These are phyloP conservation scores for Cutaneotrichosporon sp. DNA, from an alignment of 1,284 basidiomycete species.

Conservation along the genomic window DNA sequence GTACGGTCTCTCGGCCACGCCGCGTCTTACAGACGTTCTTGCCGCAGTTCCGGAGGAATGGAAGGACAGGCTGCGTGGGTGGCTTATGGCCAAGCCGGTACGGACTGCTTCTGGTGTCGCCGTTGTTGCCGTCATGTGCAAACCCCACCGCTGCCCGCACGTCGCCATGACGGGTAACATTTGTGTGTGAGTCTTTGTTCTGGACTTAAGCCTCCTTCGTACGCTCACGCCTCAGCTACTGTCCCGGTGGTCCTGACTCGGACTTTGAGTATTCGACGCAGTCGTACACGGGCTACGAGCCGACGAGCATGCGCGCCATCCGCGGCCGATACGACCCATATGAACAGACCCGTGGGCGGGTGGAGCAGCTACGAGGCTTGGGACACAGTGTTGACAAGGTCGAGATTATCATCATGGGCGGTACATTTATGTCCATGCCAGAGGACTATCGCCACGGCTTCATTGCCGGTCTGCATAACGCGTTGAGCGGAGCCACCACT, in stretches of 20 bases:
- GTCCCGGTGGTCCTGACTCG: constrained; percentile 97
- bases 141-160: constrained; percentile 98
- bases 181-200: constrained; percentile 67
- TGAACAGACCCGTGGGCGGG: constrained; percentile 89
- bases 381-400: constrained; percentile 99
- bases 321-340: constrained; percentile 97
- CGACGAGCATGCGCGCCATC: constrained; percentile 98
- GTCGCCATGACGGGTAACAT: constrained; percentile 99
- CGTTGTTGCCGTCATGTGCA: constrained; percentile 99
- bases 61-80: constrained; percentile 84
- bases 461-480: constrained; percentile 94
- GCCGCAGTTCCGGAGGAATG: constrained; percentile 97
- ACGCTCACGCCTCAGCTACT: constrained; percentile 64
- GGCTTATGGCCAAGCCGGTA: constrained; percentile 88
- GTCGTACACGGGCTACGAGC: constrained; percentile 95
- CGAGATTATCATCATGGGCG: constrained; percentile 99
- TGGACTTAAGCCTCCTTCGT: neutral
- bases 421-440: constrained; percentile 99
- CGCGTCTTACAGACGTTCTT: constrained; percentile 94
- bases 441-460: constrained; percentile 93
- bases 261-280: constrained; percentile 99
- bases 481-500: constrained; percentile 89
- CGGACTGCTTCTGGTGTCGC: constrained; percentile 97
- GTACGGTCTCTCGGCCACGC: constrained; percentile 77
- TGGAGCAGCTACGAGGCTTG: constrained; percentile 89